Base-by-base conservation (phyloP, 257 asterid species). In the Solanum microdontum region DNA sequence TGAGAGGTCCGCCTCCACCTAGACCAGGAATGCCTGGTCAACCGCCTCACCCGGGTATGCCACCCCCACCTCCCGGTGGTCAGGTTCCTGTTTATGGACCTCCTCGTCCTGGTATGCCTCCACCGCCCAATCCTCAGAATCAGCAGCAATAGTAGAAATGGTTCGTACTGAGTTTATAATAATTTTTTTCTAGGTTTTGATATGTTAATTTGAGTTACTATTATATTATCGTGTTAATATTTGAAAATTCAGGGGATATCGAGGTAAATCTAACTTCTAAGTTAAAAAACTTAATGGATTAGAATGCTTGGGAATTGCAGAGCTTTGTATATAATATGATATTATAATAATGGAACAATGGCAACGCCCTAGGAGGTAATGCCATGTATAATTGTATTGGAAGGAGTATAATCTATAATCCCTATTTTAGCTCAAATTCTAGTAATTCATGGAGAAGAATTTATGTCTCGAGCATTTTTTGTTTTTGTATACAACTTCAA, bases 51-150 rank as follows among this genome's bases (percentile, higher is more conserved):
- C 98, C 95, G 0, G 97, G 98, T 5, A 94, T 95, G 96, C 96
- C 95, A 3, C 98, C 98, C 1, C 92, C 94, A 0, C 94, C 94
- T 28, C 92, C 93, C 15, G 98, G 94, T 80, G 97, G 98, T 10
- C 96, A 93, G 89, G 91, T 89, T 72, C 95, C 92, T 66, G 87
- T 90, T 82, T 95, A 87, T 85, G 98, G 95, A 23, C 98, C 98
- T 0, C 98, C 97, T 11, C 95, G 99, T 28, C 95, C 99, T 2
- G 99, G 99, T 82, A 96, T 96, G 98, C 98, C 94, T 5, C 98
- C 98, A 37, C 98, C 96, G 3, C 98, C 96, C 12, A 92, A 92
- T 84, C 24, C 40, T 72, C 80, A 96, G 84, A 95, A 94, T 90
- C 97, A 93, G 90, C 94, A 94, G 89, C 45, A 74, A 89, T 82